Evolutionary conservation across 1,139 yeast species (phyloP).

Genomic region (Magnusiomyces magnusii): DNA sequence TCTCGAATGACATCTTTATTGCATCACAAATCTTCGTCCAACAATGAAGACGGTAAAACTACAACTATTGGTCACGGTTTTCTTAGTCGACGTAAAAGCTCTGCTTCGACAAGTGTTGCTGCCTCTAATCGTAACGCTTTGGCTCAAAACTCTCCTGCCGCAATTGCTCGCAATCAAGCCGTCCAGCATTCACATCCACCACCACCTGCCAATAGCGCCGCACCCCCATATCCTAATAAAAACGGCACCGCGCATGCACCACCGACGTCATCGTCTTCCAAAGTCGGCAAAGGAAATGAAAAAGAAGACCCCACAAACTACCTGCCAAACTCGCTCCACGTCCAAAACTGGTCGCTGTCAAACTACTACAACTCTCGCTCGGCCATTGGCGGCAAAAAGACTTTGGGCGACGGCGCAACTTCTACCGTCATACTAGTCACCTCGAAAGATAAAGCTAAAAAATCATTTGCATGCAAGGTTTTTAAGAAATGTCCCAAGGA

Average conservation of each 20-base stretch:
- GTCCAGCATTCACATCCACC: not conserved
- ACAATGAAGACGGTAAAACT: not conserved
- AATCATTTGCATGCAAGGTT: constrained; percentile 65
- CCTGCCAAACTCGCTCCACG: constrained; percentile 18
- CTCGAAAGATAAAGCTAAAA: constrained; percentile 16
- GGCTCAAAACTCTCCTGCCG: not conserved
- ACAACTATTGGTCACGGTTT: not conserved
- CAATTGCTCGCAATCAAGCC: not conserved
- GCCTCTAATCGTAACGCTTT: not conserved
- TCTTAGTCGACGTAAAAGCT: not conserved
- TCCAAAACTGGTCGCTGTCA: constrained; percentile 18
- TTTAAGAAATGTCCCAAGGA: constrained; percentile 39
- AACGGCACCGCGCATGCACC: not conserved
- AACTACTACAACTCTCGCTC: constrained; percentile 15
- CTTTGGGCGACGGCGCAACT: constrained; percentile 16
- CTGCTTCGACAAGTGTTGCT: not conserved
- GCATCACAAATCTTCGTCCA: not conserved
- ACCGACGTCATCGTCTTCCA: not conserved
- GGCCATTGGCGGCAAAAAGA: constrained; percentile 7
- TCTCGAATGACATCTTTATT: constrained; percentile 13
- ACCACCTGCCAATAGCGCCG: not conserved
- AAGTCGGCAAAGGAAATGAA: constrained; percentile 11
- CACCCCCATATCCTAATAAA: not conserved
- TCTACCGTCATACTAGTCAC: constrained; percentile 14
- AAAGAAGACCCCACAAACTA: constrained; percentile 17